Conservation (phyloP, 2,329 filamentous ascomycete genomes). For the Nigrospora sphaerica region DNA sequence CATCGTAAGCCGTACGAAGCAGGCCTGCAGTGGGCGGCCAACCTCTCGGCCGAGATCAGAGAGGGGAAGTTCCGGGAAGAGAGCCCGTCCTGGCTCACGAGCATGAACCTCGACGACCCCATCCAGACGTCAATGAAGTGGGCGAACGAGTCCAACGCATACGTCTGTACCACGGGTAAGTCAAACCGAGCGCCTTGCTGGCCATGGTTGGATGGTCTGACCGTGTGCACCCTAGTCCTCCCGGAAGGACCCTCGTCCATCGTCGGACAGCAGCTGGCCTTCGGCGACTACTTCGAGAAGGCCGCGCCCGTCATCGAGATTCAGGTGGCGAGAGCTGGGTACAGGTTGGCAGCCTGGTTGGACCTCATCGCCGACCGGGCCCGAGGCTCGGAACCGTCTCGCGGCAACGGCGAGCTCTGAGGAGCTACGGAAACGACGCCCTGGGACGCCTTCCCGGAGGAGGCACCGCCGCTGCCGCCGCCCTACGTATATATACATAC, state of each 20-base stretch:
- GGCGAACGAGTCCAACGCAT: slow-evolving; percentile 56
- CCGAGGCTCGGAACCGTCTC: slow-evolving; percentile 10
- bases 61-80: slow-evolving; percentile 45
- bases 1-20: slow-evolving; percentile 40
- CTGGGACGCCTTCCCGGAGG: too few species aligned
- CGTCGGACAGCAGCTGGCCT: slow-evolving; percentile 49
- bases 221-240: slow-evolving; percentile 37
- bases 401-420: slow-evolving; percentile 22
- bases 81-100: slow-evolving; percentile 47
- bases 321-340: slow-evolving; percentile 62
- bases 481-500: too few species aligned
- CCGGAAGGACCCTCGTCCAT: slow-evolving; percentile 54
- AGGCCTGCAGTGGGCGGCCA: slow-evolving; percentile 49
- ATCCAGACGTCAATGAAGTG: slow-evolving; percentile 52
- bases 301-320: slow-evolving; percentile 59
- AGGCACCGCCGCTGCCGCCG: too few species aligned
- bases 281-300: slow-evolving; percentile 53
- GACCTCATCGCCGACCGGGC: slow-evolving; percentile 47
- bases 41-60: slow-evolving; percentile 46
- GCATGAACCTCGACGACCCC: slow-evolving; percentile 47
- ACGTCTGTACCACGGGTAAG: slow-evolving; percentile 55
- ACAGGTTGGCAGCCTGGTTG: slow-evolving; percentile 60
- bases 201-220: background rate
- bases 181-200: slow-evolving; percentile 1
- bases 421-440: too few species aligned